These are phyloP conservation scores for Cotoneaster glaucophyllus DNA, from an alignment of 306 rosid species.

Conservation along the genomic window DNA sequence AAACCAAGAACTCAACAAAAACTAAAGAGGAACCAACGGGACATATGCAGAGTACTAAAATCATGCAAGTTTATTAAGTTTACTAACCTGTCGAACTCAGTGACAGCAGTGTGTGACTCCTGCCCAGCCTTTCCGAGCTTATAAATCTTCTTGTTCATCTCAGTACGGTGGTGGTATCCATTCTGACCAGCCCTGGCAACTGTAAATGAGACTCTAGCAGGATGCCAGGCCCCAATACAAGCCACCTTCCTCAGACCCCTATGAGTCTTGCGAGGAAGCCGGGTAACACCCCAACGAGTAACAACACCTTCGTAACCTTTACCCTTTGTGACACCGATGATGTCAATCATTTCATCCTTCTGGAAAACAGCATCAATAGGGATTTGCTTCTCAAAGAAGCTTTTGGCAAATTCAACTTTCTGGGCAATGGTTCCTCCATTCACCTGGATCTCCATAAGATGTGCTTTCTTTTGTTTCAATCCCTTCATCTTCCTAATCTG, in stretches of 20 bases:
- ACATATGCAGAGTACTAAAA: background rate
- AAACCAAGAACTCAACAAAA: background rate
- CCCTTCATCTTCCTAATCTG: conserved; percentile 89
- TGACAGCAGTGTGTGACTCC: conserved; percentile 55
- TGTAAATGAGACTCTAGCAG: conserved; percentile 82
- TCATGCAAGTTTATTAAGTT: background rate
- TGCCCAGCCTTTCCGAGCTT: conserved; percentile 63
- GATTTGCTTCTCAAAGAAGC: conserved; percentile 77
- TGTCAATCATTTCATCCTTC: conserved; percentile 86
- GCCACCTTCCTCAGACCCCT: conserved; percentile 91
- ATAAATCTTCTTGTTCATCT: conserved; percentile 74
- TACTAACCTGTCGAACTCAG: conserved; percentile 66
- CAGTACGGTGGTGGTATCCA: conserved; percentile 84
- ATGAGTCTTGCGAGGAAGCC: conserved; percentile 87
- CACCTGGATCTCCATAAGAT: conserved; percentile 80
- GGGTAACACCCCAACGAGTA: conserved; percentile 87
- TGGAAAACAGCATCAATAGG: conserved; percentile 89
- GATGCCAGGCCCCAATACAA: conserved; percentile 97
- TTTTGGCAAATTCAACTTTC: conserved; percentile 65
- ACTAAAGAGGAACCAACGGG: background rate
- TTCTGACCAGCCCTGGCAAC: conserved; percentile 95
- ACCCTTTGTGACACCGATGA: conserved; percentile 84
- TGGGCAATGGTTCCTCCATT: conserved; percentile 68
- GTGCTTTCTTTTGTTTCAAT: conserved; percentile 85
- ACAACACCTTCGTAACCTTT: conserved; percentile 92